Conservation (phyloP, 306 rosid genomes). For the Echinosophora koreensis region DNA sequence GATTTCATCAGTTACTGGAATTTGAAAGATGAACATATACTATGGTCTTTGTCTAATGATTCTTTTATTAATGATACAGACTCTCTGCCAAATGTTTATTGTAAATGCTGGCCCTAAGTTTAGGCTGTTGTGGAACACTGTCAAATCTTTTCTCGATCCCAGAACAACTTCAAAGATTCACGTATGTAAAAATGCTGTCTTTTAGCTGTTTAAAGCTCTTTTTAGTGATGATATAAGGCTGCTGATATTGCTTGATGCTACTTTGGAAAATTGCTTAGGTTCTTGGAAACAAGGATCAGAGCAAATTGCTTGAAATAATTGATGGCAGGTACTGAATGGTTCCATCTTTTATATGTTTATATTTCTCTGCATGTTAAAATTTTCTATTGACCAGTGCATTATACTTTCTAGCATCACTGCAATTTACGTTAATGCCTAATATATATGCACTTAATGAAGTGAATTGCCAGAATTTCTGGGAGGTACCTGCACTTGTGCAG, state of each 20-base stretch:
- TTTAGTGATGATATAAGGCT: slow-evolving; percentile 22
- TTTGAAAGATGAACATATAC: slow-evolving; percentile 23
- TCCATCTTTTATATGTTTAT: background rate
- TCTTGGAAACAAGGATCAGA: slow-evolving; percentile 97
- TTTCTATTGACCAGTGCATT: slow-evolving; percentile 21
- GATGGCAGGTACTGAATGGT: slow-evolving; percentile 77
- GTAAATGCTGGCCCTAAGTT: slow-evolving; percentile 98
- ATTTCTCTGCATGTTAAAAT: background rate
- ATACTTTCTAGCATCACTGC: slow-evolving; percentile 1
- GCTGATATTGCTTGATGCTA: slow-evolving; percentile 42
- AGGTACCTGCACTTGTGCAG: slow-evolving; percentile 89
- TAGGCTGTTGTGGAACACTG: slow-evolving; percentile 90
- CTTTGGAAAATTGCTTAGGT: slow-evolving; percentile 61
- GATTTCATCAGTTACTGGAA: slow-evolving; percentile 19
- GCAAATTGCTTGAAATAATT: slow-evolving; percentile 88
- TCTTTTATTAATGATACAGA: slow-evolving; percentile 59
- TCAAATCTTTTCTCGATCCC: slow-evolving; percentile 93
- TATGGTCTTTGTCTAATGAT: slow-evolving; percentile 13
- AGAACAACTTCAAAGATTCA: slow-evolving; percentile 96
- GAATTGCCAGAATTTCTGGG: slow-evolving; percentile 99
- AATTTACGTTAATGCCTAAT: slow-evolving; percentile 34
- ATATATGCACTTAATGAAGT: slow-evolving; percentile 57
- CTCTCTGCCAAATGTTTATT: slow-evolving; percentile 93
- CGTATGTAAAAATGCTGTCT: slow-evolving; percentile 55
- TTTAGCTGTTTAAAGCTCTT: slow-evolving; percentile 35